Base-by-base conservation (phyloP, 1,139 yeast genomes). In the Nakaseomyces nivariensis region DNA sequence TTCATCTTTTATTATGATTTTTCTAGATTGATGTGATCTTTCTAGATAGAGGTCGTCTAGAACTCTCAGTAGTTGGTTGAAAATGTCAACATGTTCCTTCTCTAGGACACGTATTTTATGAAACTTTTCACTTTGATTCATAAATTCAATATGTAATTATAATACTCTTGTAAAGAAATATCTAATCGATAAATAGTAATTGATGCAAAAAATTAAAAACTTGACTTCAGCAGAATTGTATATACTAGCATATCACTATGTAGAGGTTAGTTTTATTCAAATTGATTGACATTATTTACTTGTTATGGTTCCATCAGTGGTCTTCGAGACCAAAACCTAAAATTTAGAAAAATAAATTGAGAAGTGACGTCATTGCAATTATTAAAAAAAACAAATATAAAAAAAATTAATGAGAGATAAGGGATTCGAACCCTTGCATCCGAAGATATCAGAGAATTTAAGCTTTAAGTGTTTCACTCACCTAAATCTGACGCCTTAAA, bases 11-110 rank as follows among this genome's bases (percentile, higher is more conserved):
- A 53, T 40, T 11, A 46, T 37, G n/a, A 48, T 13, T 36, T 24
- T 48, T 22, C 43, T 32, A 4, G 48, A 45, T 8, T 50, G 51
- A 8, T 38, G 40, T 40, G 53, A 51, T 40, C 60, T 58, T 13
- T 53, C 40, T 32, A 63, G 48, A 46, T 61, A 60, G 7, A 64
- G 49, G 27, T 51, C 54, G 40, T 62, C 67, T 38, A 64, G 43
- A 1, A 57, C 49, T 34, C 48, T 43, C 13, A 64, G 47, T 7
- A 64, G 51, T 26, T 58, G 57, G 11, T 47, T 49, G 47, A 62
- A 57, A 1, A 61, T 51, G 33, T 49, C 51, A 3, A 55, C 64
- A 47, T 64, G 64, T 38, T 53, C 54, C 33, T 51, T 48, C 44
- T 64, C 67, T 9, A 64, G 52, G 9, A 51, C 55, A 10, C 47